Base-by-base conservation (phyloP, 805 yeast genomes). In the Pichia sporocuriosa region DNA sequence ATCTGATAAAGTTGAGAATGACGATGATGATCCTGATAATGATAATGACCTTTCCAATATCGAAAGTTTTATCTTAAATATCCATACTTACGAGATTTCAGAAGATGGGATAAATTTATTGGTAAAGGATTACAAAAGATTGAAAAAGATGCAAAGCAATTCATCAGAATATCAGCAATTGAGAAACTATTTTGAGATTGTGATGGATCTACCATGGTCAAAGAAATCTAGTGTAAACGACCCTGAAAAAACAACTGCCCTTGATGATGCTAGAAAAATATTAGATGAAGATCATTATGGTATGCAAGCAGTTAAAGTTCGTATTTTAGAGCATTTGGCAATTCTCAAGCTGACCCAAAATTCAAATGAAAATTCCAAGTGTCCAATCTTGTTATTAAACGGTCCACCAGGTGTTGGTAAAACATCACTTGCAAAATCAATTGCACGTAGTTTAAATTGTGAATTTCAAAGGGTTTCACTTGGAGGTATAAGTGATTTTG, bases 361-460 rank as follows among this genome's bases (percentile, higher is more conserved):
- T 15, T 19, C 32, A 23, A 11, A 40, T 16, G 19, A 27, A n/a
- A 30, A 22, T 8, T 22, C 52, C 4, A 60, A 56, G 54, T 75
- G 94, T 1, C 96, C 96, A 6, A 86, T 87, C 33, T 61, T 87
- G 32, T 68, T 87, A 60, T 70, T 87, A 43, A 86, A 85, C 6
- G 96, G 96, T 0, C 96, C 96, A 10, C 96, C 96, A 0, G 96
- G 96, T 28, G 93, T 86, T 12, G 96, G 96, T 23, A 87, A 87
- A 59, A 87, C 96, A 0, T 81, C 93, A 1, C 67, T 87, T 43
- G 95, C 95, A 4, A 78, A 79, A 54, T 83, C 94, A 0, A 76
- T 87, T 36, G 95, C 96, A 1, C 63, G 69, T 10, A 77, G 90
- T 5, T 62, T 87, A 43, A 81, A 84, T 0, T 70, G 94, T 35